Base-by-base conservation (phyloP, 345 rosid species). In the Dimocarpus longan region DNA sequence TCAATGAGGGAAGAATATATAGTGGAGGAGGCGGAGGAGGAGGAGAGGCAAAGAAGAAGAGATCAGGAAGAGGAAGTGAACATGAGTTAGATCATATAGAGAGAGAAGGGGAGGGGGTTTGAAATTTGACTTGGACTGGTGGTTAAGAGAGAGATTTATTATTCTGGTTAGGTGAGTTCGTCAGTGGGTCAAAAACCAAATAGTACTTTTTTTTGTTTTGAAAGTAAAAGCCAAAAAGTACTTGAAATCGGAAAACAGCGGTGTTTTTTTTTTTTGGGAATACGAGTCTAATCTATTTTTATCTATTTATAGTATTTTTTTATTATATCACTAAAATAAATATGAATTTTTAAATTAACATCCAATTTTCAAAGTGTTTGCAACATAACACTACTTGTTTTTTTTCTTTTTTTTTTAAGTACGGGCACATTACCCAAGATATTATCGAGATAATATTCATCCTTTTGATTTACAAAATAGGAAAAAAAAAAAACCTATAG, bases 51-150 rank as follows among this genome's bases (percentile, higher is more conserved):
- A 26, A 70, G 28, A 42, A 10, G 48, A 7, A 60, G 76, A 65
- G 11, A 18, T 37, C 19, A 18, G 57, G 43, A 42, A 74, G 37
- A 32, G 37, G 37, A 32, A 32, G 37, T 32, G 37, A 32, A 3
- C 37, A 32, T 32, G 37, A 42, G 44, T 42, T 75, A 69, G 79
- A 71, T 74, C 44, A 60, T 54, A 71, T 28, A 8, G 24, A 32
- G 1, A 9, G 37, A 8, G 32, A 3, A 24, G 16, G 26, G 60
- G 40, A 48, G 13, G 26, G 32, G 3, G n/a, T 40, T 13, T 15
- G 1, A 67, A 28, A 70, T 82, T 80, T 80, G 87, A 84, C 89
- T 84, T 84, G 77, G 87, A 87, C 87, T 78, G 86, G 89, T 81
- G 70, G 87, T 82, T 87, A 76, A 73, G 18, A 12, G 42, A 24